A percentile compares a stretch with the other conserved stretches of the same genome.
These are phyloP conservation scores for Plectosphaerella sp. DNA, from an alignment of 2,329 filamentous ascomycete species.

Conservation along the genomic window DNA sequence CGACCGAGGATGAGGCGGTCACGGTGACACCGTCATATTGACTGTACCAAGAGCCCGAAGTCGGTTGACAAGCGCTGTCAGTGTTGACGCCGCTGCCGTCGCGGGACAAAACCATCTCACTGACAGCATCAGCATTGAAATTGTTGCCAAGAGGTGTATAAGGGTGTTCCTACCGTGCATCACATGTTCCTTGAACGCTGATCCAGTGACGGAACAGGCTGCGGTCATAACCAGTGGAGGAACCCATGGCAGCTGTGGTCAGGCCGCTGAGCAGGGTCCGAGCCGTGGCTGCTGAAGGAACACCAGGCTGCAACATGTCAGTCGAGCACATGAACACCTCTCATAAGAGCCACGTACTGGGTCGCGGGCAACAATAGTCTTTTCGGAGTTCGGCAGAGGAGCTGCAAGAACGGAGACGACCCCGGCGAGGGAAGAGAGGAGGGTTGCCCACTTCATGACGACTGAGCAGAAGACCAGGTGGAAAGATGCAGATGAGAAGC, in stretches of 20 bases:
- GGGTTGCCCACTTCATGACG: not conserved
- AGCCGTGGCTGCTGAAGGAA: constrained; percentile 56
- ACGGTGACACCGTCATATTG: constrained; percentile 71
- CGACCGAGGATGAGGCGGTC: constrained; percentile 63
- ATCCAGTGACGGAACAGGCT: constrained; percentile 70
- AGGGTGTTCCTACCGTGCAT: constrained; percentile 47
- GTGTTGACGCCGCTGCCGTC: constrained; percentile 62
- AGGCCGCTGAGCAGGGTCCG: constrained; percentile 53
- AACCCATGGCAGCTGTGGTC: constrained; percentile 50
- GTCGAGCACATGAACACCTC: not conserved
- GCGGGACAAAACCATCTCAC: constrained; percentile 22
- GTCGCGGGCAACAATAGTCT: not conserved
- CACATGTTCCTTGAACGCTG: constrained; percentile 61
- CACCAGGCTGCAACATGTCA: constrained; percentile 41
- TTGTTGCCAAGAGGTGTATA: not conserved
- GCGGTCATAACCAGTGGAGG: constrained; percentile 57
- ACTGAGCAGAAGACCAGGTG: not conserved
- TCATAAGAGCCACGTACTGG: not conserved
- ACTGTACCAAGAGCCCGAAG: constrained; percentile 62
- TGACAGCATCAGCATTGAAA: constrained; percentile 63
- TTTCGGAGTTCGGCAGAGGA: not conserved
- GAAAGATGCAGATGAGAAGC: too few relatives aligned
- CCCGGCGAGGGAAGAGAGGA: not conserved
- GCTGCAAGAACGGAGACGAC: not conserved
- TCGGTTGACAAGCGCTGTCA: constrained; percentile 56